Evolutionary conservation across 2,329 filamentous ascomycete species (phyloP), one percentile per base, ranked within the genome.

Genomic region (Pseudogymnoascus verrucosus): DNA sequence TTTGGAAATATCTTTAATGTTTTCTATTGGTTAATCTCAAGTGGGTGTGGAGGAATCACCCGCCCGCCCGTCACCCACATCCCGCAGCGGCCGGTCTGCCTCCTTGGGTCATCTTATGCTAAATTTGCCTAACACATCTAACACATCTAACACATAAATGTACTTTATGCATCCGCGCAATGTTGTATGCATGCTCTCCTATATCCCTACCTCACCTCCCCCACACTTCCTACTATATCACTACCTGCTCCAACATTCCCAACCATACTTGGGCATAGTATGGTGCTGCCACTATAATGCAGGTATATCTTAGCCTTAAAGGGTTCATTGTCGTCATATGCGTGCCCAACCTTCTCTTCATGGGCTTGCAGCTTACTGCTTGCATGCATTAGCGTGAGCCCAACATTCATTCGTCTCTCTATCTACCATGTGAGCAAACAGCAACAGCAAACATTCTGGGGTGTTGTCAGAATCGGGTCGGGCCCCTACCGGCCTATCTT

Each of bases 181-280:
- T 47, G 21, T 47, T 23, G 23, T 2, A 51, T 28, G 44, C 23
- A 54, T 8, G 47, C 21, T 12, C 11, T 44, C 16, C 3, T 28
- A 31, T 54, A 57, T 57, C 51, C 51, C 51, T 57, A 57, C 51
- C 51, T 19, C 51, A 19, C 51, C 51, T 57, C 47, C 26, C 26
- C 26, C 51, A 57, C 51, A 57, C 51, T 34, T 57, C 51, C 12
- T 57, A 34, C 51, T 57, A 5, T 8, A 34, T 34, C 51, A 21
- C 51, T 14, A 34, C 28, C 5, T 21, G 1, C 4, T 31, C n/a
- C 28, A 10, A 31, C 28, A 51, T 19, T 14, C 10, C n/a, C n/a
- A 11, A 19, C 51, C 28, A 57, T 57, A 34, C n/a, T 12, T 57
- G 51, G 2, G 4, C 21, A 21, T 57, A 21, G 28, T 57, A 57